Base-by-base conservation (phyloP, 1,284 basidiomycete species). In the Papiliotrema laurentii region DNA sequence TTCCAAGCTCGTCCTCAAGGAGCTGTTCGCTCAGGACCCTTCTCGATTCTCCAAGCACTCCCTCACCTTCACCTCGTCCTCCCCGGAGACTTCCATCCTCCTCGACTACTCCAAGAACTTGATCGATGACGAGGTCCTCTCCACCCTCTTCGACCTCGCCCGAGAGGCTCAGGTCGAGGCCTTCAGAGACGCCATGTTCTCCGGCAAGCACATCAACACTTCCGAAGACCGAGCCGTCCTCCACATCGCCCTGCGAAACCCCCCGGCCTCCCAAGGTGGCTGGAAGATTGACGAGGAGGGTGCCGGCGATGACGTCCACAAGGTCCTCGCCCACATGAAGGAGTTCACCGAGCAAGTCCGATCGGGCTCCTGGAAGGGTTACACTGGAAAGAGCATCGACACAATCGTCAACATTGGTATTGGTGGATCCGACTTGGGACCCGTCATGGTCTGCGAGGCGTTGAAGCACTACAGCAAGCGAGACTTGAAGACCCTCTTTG, bases 361-460 rank as follows among this genome's bases (percentile, higher is more conserved):
- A 54, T 86, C 80, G 55, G 93, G 93, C 26, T 78, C 77, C 41
- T 94, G 91, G 89, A 97, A 88, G 76, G 96, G 96, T 27, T 97
- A 96, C 79, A 96, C 92, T 1, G 94, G 94, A 52, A 97, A 97
- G 78, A 68, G 82, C 18, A 97, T 98, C 80, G 83, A 86, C 68
- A 85, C 90, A 47, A 85, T 98, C 74, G 92, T 98, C 71, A 98
- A 97, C 79, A 97, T 98, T 63, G 94, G 94, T 60, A 98, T 98
- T 68, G 96, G 94, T 55, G 94, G 94, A 47, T 97, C 92, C 31
- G 94, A 98, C 75, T 80, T 98, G 43, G 94, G 94, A 26, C 94
- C 94, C 30, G 92, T 97, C 67, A 98, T 98, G 96, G 92, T 97
- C 55, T 92, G 89, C 25, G 94, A 98, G 77, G 94, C 92, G 3